phyloP scores from a whole-genome alignment of 2,329 filamentous ascomycete genomes.

The Cercospora citrullina region DNA sequence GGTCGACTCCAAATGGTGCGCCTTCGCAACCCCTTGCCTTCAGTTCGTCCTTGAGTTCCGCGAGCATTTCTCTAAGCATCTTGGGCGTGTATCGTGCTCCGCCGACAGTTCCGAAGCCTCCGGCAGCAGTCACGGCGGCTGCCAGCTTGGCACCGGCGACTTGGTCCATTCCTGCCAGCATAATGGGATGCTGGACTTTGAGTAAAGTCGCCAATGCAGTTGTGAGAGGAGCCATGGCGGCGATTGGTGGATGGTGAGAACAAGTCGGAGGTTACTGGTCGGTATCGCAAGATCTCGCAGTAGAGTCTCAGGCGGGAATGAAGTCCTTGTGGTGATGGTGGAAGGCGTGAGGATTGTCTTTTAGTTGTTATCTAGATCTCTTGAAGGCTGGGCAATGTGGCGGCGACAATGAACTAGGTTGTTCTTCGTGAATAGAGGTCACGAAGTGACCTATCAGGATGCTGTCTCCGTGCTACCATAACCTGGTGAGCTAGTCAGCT shows the following conservation, averaged over 20 bases:
- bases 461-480: neutral
- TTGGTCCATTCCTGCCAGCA: slow-evolving; percentile 98
- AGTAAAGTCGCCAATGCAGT: slow-evolving; percentile 90
- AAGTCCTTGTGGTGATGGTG: neutral
- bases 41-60: slow-evolving; percentile 83
- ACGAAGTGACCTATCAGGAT: neutral
- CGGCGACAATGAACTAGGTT: neutral
- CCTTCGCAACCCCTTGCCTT: slow-evolving; percentile 59
- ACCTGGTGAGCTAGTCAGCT: neutral
- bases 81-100: slow-evolving; percentile 92
- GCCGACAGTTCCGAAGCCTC: slow-evolving; percentile 90
- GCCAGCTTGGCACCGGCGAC: slow-evolving; percentile 93
- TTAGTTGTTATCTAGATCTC: neutral
- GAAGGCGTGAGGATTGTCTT: neutral
- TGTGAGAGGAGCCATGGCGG: slow-evolving; percentile 61
- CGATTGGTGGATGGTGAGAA: slow-evolving; percentile 38
- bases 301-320: neutral
- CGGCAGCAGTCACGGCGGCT: slow-evolving; percentile 92
- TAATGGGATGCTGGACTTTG: slow-evolving; percentile 90
- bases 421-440: neutral
- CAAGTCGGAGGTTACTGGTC: neutral
- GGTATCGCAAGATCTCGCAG: neutral
- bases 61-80: slow-evolving; percentile 91
- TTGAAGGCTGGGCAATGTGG: neutral
- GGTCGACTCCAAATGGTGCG: slow-evolving; percentile 88